Conservation (phyloP, 1,284 basidiomycete genomes). For the Pholiota adiposa region DNA sequence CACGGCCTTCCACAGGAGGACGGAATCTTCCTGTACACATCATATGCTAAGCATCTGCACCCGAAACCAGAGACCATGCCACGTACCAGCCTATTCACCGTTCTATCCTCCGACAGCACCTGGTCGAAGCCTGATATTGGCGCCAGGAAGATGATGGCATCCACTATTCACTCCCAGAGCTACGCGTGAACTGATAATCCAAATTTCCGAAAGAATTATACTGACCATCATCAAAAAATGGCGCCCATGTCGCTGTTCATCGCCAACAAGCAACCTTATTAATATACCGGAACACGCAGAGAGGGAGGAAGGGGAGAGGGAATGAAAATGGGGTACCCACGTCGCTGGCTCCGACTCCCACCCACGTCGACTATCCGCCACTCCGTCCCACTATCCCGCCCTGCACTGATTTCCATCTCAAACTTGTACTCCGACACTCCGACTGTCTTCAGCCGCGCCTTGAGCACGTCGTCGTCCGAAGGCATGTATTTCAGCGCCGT, state of each 20-base stretch:
- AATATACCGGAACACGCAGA: background rate
- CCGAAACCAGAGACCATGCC: conserved; percentile 1
- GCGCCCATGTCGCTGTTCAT: conserved; percentile 61
- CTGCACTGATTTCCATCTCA: conserved; percentile 72
- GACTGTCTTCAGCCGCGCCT: conserved; percentile 75
- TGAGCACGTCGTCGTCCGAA: conserved; percentile 76
- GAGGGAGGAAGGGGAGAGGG: background rate
- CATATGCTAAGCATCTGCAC: conserved; percentile 7
- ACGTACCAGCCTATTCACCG: conserved; percentile 70
- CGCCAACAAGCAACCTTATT: conserved; percentile 1
- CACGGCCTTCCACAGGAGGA: conserved; percentile 79
- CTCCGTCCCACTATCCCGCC: conserved; percentile 71
- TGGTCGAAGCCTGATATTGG: conserved; percentile 83
- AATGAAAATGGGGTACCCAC: conserved; percentile 32
- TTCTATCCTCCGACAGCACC: conserved; percentile 69
- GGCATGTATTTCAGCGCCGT: conserved; percentile 66
- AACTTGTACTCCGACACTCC: conserved; percentile 80
- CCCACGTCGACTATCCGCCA: conserved; percentile 84
- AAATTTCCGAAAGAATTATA: background rate
- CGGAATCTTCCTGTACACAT: conserved; percentile 68
- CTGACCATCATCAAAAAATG: conserved; percentile 75
- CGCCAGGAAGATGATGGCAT: conserved; percentile 81
- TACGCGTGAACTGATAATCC: conserved; percentile 1
- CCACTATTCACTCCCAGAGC: conserved; percentile 40
- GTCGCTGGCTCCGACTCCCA: conserved; percentile 69